Base-by-base conservation (phyloP, 1,284 basidiomycete genomes). In the Ceratorhiza oryzae-sativae region DNA sequence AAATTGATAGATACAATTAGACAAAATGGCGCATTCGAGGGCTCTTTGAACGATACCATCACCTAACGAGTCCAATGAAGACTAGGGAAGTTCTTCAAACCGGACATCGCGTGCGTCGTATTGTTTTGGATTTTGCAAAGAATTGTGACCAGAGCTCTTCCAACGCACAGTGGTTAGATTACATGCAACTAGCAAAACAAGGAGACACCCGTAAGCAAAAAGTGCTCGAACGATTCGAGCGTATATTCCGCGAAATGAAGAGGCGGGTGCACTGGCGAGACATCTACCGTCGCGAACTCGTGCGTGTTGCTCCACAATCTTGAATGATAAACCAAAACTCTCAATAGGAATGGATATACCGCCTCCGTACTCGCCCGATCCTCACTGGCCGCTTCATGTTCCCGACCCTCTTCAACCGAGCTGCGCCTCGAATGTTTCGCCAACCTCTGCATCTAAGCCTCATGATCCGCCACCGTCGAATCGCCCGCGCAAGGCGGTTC, bases 401-500 rank as follows among this genome's bases (percentile, higher is more conserved):
- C 10, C 85, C 91, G 0, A 84, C 88, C 0, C 62, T 86, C 6
- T 87, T 81, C 79, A 87, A 92, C 77, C 83, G 80, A 0, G 90
- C 91, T 0, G 83, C 95, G 6, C 93, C 93, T 0, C 86, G 91
- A 0, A 80, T 95, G 76, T 87, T 85, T 71, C 92, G 91, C 0
- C 93, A 95, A 75, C 94, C 94, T 0, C 74, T 80, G 1, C 81
- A 84, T 15, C 84, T 94, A 48, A 84, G 86, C 0, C 84, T 86
- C 77, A 93, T 94, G 83, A 92, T 95, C 39, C 77, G 80, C 23
- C 83, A 83, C 18, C 86, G 94, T 0, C 82, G 86, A 20, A 76
- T 79, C 15, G 82, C 84, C 0, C 83, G 87, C 5, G 83, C 83
- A 15, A 79, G 80, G 32, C 84, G 90, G 0, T 75, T 83, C n/a